phyloP scores from a whole-genome alignment of 805 yeast genomes.

The Kregervanrija pseudodelftensis region DNA sequence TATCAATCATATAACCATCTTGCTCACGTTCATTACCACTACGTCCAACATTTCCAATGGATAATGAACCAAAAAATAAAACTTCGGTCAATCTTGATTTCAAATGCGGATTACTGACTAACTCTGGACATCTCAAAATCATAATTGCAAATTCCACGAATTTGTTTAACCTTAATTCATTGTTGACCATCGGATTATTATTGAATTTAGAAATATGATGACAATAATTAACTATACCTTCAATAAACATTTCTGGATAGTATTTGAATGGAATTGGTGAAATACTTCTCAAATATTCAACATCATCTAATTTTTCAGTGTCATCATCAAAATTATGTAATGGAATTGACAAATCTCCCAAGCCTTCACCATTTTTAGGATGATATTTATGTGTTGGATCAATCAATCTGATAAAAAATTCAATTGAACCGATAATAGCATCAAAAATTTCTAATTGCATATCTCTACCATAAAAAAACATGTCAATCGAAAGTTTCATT shows the following conservation, averaged over 20 bases:
- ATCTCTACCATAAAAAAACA: conserved; percentile 49
- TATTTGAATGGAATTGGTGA: conserved; percentile 74
- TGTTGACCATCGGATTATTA: conserved; percentile 49
- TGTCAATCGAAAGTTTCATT: conserved; percentile 52
- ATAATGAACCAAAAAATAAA: conserved; percentile 66
- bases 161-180: conserved; percentile 42
- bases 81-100: conserved; percentile 79
- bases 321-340: conserved; percentile 52
- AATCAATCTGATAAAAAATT: conserved; percentile 61
- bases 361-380: conserved; percentile 15
- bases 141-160: conserved; percentile 69
- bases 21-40: conserved; percentile 31
- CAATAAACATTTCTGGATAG: conserved; percentile 80
- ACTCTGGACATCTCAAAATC: conserved; percentile 75
- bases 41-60: conserved; percentile 24
- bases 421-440: conserved; percentile 67
- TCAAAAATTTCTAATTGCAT: conserved; percentile 67
- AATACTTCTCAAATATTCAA: conserved; percentile 57
- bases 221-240: conserved; percentile 70
- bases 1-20: conserved; percentile 70
- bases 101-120: conserved; percentile 88
- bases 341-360: conserved; percentile 39
- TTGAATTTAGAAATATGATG: conserved; percentile 51
- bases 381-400: conserved; percentile 72
- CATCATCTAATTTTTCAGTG: conserved; percentile 65